Conservation (phyloP, 352 stramenopile genomes). For the Pythium insidiosum region DNA sequence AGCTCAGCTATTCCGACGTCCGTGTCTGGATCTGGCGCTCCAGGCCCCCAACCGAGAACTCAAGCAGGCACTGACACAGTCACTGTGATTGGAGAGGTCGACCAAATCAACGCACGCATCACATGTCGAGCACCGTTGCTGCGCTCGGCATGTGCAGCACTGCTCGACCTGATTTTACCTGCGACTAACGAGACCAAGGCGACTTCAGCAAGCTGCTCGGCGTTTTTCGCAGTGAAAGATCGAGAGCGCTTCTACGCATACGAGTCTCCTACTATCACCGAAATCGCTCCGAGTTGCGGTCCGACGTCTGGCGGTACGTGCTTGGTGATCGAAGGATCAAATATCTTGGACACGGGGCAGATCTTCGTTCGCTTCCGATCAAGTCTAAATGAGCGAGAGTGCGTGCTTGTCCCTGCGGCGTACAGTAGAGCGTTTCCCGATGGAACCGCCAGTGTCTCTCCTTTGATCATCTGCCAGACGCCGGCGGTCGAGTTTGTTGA, state of each 20-base stretch:
- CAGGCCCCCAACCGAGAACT: not conserved
- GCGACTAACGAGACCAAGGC: constrained; percentile 11
- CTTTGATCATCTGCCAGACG: constrained; percentile 51
- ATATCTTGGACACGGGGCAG: constrained; percentile 64
- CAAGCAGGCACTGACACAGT: constrained; percentile 18
- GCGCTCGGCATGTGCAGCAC: constrained; percentile 25
- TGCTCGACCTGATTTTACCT: constrained; percentile 41
- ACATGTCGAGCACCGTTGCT: constrained; percentile 51
- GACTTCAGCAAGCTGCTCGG: constrained; percentile 1
- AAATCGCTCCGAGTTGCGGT: constrained; percentile 50
- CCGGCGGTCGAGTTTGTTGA: constrained; percentile 51
- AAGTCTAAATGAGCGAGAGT: constrained; percentile 49
- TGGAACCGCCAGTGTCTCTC: constrained; percentile 34
- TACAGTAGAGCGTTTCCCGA: constrained; percentile 56
- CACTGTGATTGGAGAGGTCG: constrained; percentile 35
- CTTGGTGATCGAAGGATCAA: constrained; percentile 48
- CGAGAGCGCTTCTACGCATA: constrained; percentile 59
- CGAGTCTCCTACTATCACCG: constrained; percentile 53
- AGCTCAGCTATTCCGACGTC: not conserved
- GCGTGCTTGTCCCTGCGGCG: constrained; percentile 37
- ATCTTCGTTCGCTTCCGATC: constrained; percentile 74
- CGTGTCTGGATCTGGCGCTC: too few relatives aligned
- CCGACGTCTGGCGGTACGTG: constrained; percentile 41
- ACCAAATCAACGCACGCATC: constrained; percentile 29
- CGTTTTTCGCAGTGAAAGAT: constrained; percentile 34